These are phyloP conservation scores for Globisporangium lucens DNA, from an alignment of 352 stramenopile species.

Conservation along the genomic window DNA sequence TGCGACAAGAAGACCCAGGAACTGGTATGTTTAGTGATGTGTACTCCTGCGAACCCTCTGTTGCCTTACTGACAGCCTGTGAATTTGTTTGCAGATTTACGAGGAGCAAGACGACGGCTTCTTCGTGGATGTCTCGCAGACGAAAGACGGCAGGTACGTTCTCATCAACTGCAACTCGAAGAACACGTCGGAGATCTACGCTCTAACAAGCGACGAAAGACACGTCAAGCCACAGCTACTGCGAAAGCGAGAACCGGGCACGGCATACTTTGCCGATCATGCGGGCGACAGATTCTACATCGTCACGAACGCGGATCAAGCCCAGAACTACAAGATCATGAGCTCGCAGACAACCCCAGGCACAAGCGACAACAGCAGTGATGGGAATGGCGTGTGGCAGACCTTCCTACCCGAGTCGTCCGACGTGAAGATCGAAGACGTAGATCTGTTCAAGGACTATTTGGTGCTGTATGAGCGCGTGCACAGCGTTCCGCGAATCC, in stretches of 20 bases:
- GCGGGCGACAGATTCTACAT: conserved; percentile 64
- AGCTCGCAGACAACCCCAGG: conserved; percentile 2
- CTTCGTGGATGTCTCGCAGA: conserved; percentile 83
- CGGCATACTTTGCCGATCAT: conserved; percentile 86
- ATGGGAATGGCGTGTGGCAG: conserved; percentile 25
- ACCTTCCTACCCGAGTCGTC: conserved; percentile 48
- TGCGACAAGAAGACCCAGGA: conserved; percentile 38
- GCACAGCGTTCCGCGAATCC: conserved; percentile 65
- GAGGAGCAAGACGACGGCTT: conserved; percentile 72
- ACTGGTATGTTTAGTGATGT: conserved; percentile 31
- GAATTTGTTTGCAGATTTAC: conserved; percentile 46
- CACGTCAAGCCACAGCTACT: conserved; percentile 38
- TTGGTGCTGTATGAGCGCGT: conserved; percentile 83
- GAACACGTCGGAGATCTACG: conserved; percentile 81
- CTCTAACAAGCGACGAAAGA: conserved; percentile 27
- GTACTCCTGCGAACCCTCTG: background rate
- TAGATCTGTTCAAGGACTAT: conserved; percentile 80
- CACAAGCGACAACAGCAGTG: conserved; percentile 8
- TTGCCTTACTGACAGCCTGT: background rate
- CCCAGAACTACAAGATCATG: conserved; percentile 79
- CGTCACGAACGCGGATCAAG: conserved; percentile 75
- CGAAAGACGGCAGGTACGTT: conserved; percentile 77
- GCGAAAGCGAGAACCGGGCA: conserved; percentile 46
- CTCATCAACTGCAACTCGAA: conserved; percentile 90
- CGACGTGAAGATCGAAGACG: conserved; percentile 86